Base-by-base conservation (phyloP, 805 yeast genomes). In the Myxozyma mucilagina region DNA sequence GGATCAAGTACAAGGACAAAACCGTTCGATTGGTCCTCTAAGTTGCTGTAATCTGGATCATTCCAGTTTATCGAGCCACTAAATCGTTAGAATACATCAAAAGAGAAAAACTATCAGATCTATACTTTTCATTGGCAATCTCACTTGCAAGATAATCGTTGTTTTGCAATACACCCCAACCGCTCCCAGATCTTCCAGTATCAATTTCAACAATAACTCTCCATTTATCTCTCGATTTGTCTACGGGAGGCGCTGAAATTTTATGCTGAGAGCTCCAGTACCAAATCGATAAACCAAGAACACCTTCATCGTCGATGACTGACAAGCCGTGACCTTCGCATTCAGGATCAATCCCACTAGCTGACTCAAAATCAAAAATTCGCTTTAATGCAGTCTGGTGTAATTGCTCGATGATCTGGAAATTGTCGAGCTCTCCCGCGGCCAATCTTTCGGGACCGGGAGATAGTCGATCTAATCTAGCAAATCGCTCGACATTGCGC, bases 361-460 rank as follows among this genome's bases (percentile, higher is more conserved):
- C 8, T 2, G 43, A 42, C 32, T 56, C 56, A 45, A 39, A 47
- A 32, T 51, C 53, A 20, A 59, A 57, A 24, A 59, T 60, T 7
- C 61, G 58, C 39, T 52, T 59, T 4, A 75, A 61, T 1, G 76
- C 76, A 39, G 58, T 66, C 1, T 11, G 29, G 47, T 75, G 57
- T 4, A 76, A 53, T 16, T 68, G 66, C 34, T 73, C 76, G 20
- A 76, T 47, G 1, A 71, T 69, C 18, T 69, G 67, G 60, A 76
- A 75, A 47, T 74, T 72, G 63, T 76, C 78, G 3, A 70, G 71
- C 18, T 70, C 67, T 29, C 71, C 67, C 3, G 74, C 68, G 6
- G 75, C 68, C 44, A 72, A 68, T 18, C 71, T 71, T 61, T 76
- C 79, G 44, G 73, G 70, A 7, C 73, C 65, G 24, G 76, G 54